Evolutionary conservation across 768 basidiomycete species (phyloP).

Genomic region (Phaeotremella fagi): DNA sequence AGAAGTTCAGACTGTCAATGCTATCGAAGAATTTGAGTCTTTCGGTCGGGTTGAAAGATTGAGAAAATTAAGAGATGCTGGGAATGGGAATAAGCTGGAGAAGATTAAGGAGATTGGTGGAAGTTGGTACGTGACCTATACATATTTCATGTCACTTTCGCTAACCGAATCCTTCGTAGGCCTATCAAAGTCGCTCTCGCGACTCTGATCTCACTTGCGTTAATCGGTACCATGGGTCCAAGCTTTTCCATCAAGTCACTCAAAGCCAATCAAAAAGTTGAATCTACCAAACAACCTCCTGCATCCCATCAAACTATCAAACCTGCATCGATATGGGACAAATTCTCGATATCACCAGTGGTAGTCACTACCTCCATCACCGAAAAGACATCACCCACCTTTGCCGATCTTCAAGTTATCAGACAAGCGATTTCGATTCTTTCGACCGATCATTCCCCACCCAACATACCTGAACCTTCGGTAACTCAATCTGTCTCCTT

Average conservation of each 20-base stretch:
- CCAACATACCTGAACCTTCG: neutral
- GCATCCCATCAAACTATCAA: neutral
- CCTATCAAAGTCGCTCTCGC: slow-evolving; percentile 13
- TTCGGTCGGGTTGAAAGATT: neutral
- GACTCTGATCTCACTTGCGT: slow-evolving; percentile 10
- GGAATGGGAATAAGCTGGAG: neutral
- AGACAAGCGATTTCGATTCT: slow-evolving; percentile 12
- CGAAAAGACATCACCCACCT: neutral
- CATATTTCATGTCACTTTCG: neutral
- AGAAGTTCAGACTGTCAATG: too few species aligned
- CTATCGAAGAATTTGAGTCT: too few species aligned
- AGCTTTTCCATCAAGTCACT: neutral
- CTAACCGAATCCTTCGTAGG: neutral
- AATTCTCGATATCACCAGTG: neutral
- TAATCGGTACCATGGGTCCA: slow-evolving; percentile 11
- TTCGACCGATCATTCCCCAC: slow-evolving; percentile 3
- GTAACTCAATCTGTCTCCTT: neutral
- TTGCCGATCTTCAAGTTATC: slow-evolving; percentile 9
- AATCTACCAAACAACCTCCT: neutral
- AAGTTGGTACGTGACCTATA: slow-evolving; percentile 11
- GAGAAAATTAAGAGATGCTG: neutral
- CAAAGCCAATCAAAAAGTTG: neutral
- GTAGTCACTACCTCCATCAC: neutral
- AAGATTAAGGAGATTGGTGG: neutral
- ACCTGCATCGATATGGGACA: slow-evolving; percentile 9